Conservation (phyloP, 352 stramenopile species). For the Globisporangium viniferum region DNA sequence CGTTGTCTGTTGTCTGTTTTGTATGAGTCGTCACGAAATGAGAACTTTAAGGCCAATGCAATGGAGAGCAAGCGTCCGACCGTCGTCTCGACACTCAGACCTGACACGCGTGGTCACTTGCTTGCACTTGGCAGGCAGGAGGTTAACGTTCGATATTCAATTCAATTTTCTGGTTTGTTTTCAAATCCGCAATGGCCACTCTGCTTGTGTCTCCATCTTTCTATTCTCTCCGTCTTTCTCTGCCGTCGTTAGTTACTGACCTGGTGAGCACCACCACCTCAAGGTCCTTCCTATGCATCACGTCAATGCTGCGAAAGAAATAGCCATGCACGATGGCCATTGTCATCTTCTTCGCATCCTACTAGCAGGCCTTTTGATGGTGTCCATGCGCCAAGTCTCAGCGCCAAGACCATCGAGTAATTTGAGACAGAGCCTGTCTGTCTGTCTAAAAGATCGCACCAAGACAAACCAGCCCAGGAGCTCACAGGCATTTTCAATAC, state of each 20-base stretch:
- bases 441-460: neutral
- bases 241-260: neutral
- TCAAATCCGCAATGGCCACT: neutral
- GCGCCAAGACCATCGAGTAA: neutral
- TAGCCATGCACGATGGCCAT: neutral
- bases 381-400: neutral
- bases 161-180: neutral
- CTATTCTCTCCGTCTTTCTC: neutral
- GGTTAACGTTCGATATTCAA: neutral
- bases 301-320: neutral
- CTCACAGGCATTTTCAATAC: neutral
- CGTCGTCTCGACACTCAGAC: neutral
- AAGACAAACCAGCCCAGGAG: neutral
- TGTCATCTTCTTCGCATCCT: neutral
- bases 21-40: neutral
- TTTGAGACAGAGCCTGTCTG: neutral
- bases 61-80: neutral
- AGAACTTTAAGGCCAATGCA: neutral
- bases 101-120: neutral
- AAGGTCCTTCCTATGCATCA: neutral
- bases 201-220: neutral
- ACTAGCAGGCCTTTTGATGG: neutral
- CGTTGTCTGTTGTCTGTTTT: neutral
- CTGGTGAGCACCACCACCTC: neutral
- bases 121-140: neutral